Percentiles rank a stretch among this genome's conserved stretches.
Evolutionary conservation across 805 yeast genomes (phyloP).

Genomic region (Kurtzmaniella cleridarum): DNA sequence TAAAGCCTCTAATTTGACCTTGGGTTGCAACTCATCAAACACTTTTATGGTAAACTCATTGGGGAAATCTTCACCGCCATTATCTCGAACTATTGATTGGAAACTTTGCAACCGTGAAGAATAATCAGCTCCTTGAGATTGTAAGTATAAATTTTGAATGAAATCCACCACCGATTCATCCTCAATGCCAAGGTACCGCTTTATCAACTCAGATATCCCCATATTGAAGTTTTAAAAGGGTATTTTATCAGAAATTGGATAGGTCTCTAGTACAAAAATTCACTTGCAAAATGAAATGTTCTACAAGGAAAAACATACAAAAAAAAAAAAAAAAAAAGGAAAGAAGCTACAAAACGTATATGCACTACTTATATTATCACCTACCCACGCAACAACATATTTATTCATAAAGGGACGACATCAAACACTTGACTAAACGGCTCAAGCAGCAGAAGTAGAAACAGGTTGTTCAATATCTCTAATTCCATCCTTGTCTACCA

Average conservation of each 20-base stretch:
- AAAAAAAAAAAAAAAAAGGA: too few relatives aligned
- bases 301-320: neutral
- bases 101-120: conserved; percentile 1
- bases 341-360: neutral
- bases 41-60: conserved; percentile 20
- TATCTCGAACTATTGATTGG: conserved; percentile 17
- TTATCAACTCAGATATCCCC: conserved; percentile 13
- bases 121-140: conserved; percentile 1
- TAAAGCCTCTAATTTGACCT: conserved; percentile 1
- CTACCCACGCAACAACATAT: neutral
- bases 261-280: neutral
- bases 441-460: neutral
- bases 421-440: neutral
- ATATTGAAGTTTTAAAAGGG: conserved; percentile 10
- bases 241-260: conserved; percentile 4
- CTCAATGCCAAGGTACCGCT: conserved; percentile 5
- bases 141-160: conserved; percentile 6
- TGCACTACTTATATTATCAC: neutral
- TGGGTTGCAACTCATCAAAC: conserved; percentile 9
- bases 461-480: conserved; percentile 22
- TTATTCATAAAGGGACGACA: neutral
- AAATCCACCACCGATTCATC: conserved; percentile 6
- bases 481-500: conserved; percentile 60
- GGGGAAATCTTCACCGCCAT: conserved; percentile 40
- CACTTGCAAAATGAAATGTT: neutral